Evolutionary conservation across 2,329 filamentous ascomycete species (phyloP).

Genomic region (Fusarium luffae): DNA sequence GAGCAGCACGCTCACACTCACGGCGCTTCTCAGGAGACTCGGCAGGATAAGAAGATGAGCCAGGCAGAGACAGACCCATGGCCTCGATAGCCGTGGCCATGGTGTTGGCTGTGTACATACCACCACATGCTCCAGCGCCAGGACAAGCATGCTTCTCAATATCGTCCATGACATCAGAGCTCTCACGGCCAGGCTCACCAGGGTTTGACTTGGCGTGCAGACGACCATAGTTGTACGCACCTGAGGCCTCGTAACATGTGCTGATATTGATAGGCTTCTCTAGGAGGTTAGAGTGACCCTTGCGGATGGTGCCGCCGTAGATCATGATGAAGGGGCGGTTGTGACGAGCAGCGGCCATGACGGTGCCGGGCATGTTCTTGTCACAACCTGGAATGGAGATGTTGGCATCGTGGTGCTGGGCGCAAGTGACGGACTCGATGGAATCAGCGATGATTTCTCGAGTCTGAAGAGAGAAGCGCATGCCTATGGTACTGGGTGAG

Average conservation of each 20-base stretch:
- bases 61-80: conserved; percentile 86
- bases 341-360: conserved; percentile 91
- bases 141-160: conserved; percentile 80
- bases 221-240: conserved; percentile 81
- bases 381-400: conserved; percentile 94
- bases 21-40: conserved; percentile 84
- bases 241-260: conserved; percentile 88
- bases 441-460: conserved; percentile 94
- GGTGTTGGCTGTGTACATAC: conserved; percentile 93
- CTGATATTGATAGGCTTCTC: conserved; percentile 86
- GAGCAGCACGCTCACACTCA: conserved; percentile 84
- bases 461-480: conserved; percentile 92
- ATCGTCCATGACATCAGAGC: conserved; percentile 85
- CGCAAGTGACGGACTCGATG: conserved; percentile 92
- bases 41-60: conserved; percentile 86
- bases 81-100: conserved; percentile 91
- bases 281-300: conserved; percentile 82
- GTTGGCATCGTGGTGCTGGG: conserved; percentile 92
- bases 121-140: conserved; percentile 74
- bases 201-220: conserved; percentile 75
- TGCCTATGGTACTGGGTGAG: conserved; percentile 65
- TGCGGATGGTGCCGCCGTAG: conserved; percentile 90
- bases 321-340: conserved; percentile 96
- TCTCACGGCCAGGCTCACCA: conserved; percentile 71
- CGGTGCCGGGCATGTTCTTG: conserved; percentile 96